phyloP scores from a whole-genome alignment of 2,329 filamentous ascomycete species.

The Metarhizium robertsii region DNA sequence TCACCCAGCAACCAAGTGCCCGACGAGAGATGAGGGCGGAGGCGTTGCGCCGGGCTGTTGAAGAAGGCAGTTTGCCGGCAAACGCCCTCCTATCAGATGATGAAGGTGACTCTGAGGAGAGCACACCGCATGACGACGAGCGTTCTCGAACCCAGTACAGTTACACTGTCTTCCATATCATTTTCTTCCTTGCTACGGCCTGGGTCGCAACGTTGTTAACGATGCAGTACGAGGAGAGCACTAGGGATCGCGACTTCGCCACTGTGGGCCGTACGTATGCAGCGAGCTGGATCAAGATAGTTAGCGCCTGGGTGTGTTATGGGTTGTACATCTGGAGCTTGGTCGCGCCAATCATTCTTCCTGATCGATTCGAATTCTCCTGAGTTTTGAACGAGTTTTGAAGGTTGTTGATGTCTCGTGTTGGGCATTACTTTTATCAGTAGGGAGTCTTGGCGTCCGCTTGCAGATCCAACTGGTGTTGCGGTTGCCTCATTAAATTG shows the following conservation, averaged over 20 bases:
- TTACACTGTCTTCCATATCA: conserved; percentile 91
- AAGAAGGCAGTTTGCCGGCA: conserved; percentile 84
- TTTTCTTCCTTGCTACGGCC: conserved; percentile 91
- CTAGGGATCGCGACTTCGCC: conserved; percentile 65
- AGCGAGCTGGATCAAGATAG: conserved; percentile 98
- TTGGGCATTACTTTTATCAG: neutral
- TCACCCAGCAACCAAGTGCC: conserved; percentile 71
- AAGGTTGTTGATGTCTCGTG: neutral
- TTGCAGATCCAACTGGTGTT: neutral
- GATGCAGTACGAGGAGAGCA: conserved; percentile 61
- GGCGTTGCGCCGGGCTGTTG: conserved; percentile 82
- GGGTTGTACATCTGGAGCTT: conserved; percentile 89
- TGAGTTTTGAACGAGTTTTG: neutral
- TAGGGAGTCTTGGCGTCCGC: neutral
- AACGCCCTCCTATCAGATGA: conserved; percentile 74
- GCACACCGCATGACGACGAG: conserved; percentile 75
- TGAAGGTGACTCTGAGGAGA: conserved; percentile 53
- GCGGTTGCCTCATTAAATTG: neutral
- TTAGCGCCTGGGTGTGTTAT: conserved; percentile 96
- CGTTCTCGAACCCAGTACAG: conserved; percentile 86
- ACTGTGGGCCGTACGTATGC: conserved; percentile 92
- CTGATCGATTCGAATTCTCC: conserved; percentile 69
- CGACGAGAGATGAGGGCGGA: conserved; percentile 90
- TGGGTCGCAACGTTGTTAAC: conserved; percentile 88
- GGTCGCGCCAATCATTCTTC: conserved; percentile 74